These are phyloP conservation scores for Corinectria fuckeliana DNA, from an alignment of 2,329 filamentous ascomycete genomes.

Conservation along the genomic window DNA sequence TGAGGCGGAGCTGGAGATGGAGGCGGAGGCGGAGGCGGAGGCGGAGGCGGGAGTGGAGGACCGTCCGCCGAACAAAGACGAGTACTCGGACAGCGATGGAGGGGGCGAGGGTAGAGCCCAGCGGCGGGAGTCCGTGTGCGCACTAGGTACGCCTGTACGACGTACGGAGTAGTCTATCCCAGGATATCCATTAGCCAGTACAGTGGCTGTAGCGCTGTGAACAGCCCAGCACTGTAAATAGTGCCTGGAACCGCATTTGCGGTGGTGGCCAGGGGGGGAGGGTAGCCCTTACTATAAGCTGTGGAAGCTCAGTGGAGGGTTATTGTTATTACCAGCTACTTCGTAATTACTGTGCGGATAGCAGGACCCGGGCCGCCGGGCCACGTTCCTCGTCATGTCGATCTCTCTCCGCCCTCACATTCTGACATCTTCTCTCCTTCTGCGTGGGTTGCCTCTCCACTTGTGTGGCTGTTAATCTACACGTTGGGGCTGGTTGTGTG, in stretches of 20 bases:
- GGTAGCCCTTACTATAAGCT: neutral
- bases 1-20: slow-evolving; percentile 28
- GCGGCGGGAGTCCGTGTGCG: slow-evolving; percentile 5
- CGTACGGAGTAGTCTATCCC: too few relatives aligned
- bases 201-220: neutral
- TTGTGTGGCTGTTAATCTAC: slow-evolving; percentile 11
- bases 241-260: neutral
- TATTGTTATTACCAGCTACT: too few relatives aligned
- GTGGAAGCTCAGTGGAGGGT: too few relatives aligned
- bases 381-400: neutral
- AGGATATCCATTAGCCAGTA: neutral
- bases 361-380: neutral
- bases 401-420: neutral
- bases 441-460: neutral
- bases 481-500: slow-evolving; percentile 1
- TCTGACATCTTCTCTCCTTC: neutral
- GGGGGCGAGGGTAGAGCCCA: neutral
- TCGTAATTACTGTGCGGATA: too few relatives aligned
- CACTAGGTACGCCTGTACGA: neutral
- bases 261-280: neutral
- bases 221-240: neutral
- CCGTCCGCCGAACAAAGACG: slow-evolving; percentile 8
- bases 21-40: slow-evolving; percentile 20
- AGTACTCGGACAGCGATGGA: slow-evolving; percentile 7
- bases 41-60: slow-evolving; percentile 28